Evolutionary conservation across 2,329 filamentous ascomycete genomes (phyloP), one percentile per base, ranked within the genome.

Genomic region (Penicillium janthinellum): DNA sequence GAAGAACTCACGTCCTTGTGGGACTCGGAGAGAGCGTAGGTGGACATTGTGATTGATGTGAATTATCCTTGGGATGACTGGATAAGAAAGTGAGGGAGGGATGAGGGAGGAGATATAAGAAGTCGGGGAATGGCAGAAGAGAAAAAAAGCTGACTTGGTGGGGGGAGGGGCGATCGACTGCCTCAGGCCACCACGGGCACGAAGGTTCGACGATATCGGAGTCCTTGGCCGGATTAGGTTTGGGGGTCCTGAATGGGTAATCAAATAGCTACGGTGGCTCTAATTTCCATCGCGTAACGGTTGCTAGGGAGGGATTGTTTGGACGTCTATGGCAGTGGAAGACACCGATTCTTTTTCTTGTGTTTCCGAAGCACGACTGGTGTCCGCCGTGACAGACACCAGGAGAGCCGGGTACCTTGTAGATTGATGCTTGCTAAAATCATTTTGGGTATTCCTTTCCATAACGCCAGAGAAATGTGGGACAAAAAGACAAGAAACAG

Each of bases 21-120:
- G 75, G 85, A 81, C 77, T 86, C 78, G 63, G 87, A 83, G 57
- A 90, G 83, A 70, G 87, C 87, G 81, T 90, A 89, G 72, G 77
- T 78, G 62, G 75, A 71, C 76, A 79, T 81, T 72, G 70, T 73
- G 71, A 66, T 47, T 51, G 31, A 60, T 60, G 47, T 35, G 58
- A 42, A 56, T 62, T 62, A 57, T 67, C 65, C 56, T 59, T 42
- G 38, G 39, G 41, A 57, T 31, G 51, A 58, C 55, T 44, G 45
- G 44, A 49, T 44, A 61, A 57, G 45, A 50, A 57, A 52, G 59
- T 49, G 45, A 42, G 41, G 31, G 34, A 63, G 25, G 51, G 28
- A 54, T 58, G 50, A 49, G 48, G 48, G 51, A 59, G 51, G 53
- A 58, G 57, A 56, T 53, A 58, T 56, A 60, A 53, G 42, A 63